Conservation (phyloP, 2,329 filamentous ascomycete genomes). For the Colletotrichum cereale region DNA sequence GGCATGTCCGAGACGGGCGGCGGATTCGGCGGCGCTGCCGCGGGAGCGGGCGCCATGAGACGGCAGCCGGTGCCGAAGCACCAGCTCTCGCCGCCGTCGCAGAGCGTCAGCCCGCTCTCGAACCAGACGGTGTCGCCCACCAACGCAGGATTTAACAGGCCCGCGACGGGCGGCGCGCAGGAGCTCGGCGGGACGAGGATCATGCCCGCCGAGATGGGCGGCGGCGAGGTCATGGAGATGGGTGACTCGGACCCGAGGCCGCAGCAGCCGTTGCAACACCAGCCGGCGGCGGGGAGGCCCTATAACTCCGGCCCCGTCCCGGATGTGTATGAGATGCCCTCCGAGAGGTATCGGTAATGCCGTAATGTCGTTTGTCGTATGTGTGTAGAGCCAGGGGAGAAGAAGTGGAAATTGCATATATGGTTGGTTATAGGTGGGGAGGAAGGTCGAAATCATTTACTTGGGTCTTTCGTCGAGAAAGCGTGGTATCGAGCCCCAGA, state of each 20-base stretch:
- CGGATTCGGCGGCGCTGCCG: slow-evolving; percentile 3
- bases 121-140: slow-evolving; percentile 27
- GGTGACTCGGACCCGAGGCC: slow-evolving; percentile 45
- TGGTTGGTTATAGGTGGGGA: not conserved
- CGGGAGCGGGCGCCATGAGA: slow-evolving; percentile 11
- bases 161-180: slow-evolving; percentile 34
- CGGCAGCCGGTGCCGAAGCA: slow-evolving; percentile 27
- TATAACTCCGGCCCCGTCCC: slow-evolving; percentile 49
- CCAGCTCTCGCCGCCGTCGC: slow-evolving; percentile 30
- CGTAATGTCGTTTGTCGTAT: not conserved
- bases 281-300: slow-evolving; percentile 49
- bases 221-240: slow-evolving; percentile 48
- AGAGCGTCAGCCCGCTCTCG: slow-evolving; percentile 37
- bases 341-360: slow-evolving; percentile 52
- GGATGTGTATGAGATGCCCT: slow-evolving; percentile 58
- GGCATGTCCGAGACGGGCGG: slow-evolving; percentile 33
- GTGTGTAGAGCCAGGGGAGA: not conserved
- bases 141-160: slow-evolving; percentile 16
- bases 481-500: not conserved
- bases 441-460: not conserved
- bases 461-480: slow-evolving; percentile 2
- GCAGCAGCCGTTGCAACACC: slow-evolving; percentile 15
- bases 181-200: slow-evolving; percentile 33
- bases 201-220: slow-evolving; percentile 36
- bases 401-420: not conserved